Evolutionary conservation across 257 asterid species (phyloP).

Genomic region (Phtheirospermum japonicum): DNA sequence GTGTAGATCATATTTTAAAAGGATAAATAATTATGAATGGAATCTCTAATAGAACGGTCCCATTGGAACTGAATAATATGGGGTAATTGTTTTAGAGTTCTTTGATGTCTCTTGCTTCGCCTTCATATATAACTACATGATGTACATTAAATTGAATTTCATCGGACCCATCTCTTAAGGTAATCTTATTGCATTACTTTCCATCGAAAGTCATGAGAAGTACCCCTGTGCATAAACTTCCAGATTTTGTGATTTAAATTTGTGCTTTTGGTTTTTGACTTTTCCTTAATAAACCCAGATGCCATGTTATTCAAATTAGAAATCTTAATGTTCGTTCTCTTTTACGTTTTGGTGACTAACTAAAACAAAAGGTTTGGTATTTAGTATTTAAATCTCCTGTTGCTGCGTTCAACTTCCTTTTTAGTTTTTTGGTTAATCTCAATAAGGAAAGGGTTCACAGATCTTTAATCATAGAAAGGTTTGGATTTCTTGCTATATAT

Average conservation of each 20-base stretch:
- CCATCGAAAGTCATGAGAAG: neutral
- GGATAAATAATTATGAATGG: neutral
- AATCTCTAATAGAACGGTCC: neutral
- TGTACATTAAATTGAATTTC: neutral
- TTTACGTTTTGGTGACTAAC: conserved; percentile 1
- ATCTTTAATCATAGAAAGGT: neutral
- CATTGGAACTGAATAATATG: neutral
- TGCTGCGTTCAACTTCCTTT: neutral
- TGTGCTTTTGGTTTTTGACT: conserved; percentile 1
- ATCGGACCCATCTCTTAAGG: conserved; percentile 2
- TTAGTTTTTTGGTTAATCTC: neutral
- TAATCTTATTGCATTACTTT: neutral
- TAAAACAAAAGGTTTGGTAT: conserved; percentile 2
- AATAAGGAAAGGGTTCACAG: neutral
- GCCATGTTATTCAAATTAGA: conserved; percentile 1
- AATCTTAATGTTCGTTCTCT: neutral
- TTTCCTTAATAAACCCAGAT: conserved; percentile 1
- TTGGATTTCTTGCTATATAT: neutral
- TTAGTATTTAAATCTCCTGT: neutral
- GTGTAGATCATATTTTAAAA: neutral
- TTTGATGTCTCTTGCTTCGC: conserved; percentile 2
- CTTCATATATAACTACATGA: conserved; percentile 6
- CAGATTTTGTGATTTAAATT: neutral
- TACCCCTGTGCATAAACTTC: neutral
- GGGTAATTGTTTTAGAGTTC: conserved; percentile 1